Evolutionary conservation across 768 basidiomycete species (phyloP).

Genomic region (Phaeotremella fagi): DNA sequence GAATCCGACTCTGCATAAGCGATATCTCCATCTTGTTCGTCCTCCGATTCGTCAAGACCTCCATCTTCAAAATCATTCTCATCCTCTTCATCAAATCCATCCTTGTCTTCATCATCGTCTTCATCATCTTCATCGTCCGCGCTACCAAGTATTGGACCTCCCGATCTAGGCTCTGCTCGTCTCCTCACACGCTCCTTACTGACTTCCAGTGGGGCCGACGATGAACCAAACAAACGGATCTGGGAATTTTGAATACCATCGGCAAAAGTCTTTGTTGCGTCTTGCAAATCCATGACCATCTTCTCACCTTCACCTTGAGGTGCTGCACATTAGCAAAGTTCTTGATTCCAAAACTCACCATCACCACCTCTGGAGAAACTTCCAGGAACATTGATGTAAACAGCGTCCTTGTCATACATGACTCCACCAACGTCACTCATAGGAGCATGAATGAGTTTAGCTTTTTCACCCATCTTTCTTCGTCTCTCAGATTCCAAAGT

Average conservation of each 20-base stretch:
- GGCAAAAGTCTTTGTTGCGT: constrained; percentile 72
- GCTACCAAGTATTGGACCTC: constrained; percentile 44
- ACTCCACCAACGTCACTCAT: constrained; percentile 99
- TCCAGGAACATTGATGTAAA: constrained; percentile 95
- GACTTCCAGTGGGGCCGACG: constrained; percentile 61
- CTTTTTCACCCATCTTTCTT: constrained; percentile 90
- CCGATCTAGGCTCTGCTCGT: constrained; percentile 36
- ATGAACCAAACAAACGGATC: constrained; percentile 77
- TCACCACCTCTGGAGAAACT: constrained; percentile 71
- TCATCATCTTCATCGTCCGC: constrained; percentile 47
- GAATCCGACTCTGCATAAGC: constrained; percentile 44
- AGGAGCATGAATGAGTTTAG: constrained; percentile 88
- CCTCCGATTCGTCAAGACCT: constrained; percentile 38
- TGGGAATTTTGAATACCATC: constrained; percentile 74
- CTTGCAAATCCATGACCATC: constrained; percentile 97
- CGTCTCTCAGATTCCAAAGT: constrained; percentile 81
- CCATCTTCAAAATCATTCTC: constrained; percentile 43
- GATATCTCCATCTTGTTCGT: constrained; percentile 40
- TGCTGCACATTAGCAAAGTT: constrained; percentile 51
- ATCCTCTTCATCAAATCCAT: constrained; percentile 39
- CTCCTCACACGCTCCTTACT: constrained; percentile 25
- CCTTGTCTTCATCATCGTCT: constrained; percentile 48
- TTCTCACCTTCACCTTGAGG: constrained; percentile 88
- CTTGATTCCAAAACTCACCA: constrained; percentile 24
- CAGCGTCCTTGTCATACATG: constrained; percentile 95